Evolutionary conservation across 2,329 filamentous ascomycete genomes (phyloP).

Genomic region (Aspergillus fructus): DNA sequence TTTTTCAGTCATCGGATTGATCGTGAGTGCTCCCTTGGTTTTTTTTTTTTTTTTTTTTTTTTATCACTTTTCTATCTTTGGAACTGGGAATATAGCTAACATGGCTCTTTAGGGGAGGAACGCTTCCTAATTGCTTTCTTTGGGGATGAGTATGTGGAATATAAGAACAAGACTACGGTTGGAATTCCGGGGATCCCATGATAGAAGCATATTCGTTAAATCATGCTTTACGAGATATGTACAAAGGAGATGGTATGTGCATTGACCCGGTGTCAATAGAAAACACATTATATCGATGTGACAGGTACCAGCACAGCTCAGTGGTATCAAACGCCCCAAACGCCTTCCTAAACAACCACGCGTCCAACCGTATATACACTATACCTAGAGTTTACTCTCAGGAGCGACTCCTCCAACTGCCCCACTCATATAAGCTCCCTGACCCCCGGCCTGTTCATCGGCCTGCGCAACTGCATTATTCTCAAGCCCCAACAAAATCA

Average conservation of each 20-base stretch:
- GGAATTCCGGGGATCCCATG: conserved; percentile 74
- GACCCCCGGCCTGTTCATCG: conserved; percentile 21
- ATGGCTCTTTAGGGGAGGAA: conserved; percentile 65
- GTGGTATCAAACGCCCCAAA: conserved; percentile 17
- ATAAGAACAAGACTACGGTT: conserved; percentile 68
- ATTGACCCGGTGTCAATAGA: neutral
- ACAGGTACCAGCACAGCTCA: neutral
- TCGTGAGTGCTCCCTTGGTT: conserved; percentile 45
- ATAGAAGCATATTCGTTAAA: neutral
- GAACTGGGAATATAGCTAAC: conserved; percentile 5
- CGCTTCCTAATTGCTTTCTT: conserved; percentile 77
- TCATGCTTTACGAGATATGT: neutral
- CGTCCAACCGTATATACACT: neutral
- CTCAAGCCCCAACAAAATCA: conserved; percentile 50
- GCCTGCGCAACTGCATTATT: neutral
- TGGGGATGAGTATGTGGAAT: conserved; percentile 74
- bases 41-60: neutral
- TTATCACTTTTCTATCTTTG: neutral
- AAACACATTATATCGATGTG: neutral
- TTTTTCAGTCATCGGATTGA: conserved; percentile 77
- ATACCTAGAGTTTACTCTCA: conserved; percentile 49
- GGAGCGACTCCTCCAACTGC: conserved; percentile 42
- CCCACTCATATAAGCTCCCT: conserved; percentile 55
- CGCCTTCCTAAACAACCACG: neutral
- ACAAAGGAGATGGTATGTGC: neutral